Evolutionary conservation across 371 early-diverging fungal species (phyloP), one percentile per base, ranked within the genome.

Genomic region (Entomophthora muscae): DNA sequence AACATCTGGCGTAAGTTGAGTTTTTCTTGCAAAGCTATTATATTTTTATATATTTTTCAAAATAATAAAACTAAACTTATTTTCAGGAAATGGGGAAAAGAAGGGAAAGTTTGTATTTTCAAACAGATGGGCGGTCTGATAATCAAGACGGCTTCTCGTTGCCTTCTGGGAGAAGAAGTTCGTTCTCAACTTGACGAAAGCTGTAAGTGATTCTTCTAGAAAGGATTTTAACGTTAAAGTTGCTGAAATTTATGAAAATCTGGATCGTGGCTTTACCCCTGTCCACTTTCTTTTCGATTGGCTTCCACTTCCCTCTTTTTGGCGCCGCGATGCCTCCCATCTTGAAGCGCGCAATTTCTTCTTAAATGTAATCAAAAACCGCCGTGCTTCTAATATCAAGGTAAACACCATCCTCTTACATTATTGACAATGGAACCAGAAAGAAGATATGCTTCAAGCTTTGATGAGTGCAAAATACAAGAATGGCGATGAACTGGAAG

Each of bases 191-290:
- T 96, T 66, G 85, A 92, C 68, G 85, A 79, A 69, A 72, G 76
- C 66, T 69, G 75, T 74, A 74, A 53, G 70, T 27, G 22, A 26
- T 61, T 32, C 58, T 3, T 54, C 24, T 62, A 32, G 55, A 63
- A 24, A 33, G 53, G 26, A 42, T 30, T 56, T 30, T 52, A 12
- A 27, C 33, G 24, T 57, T 29, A 57, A 61, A 79, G 83, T 91
- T 56, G 91, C 95, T 42, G 77, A 89, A 60, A 77, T 94, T 27
- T 97, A 92, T 81, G 89, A 91, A 74, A 92, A 94, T 70, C 81
- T 97, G 51, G 98, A 97, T 75, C 80, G 83, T 64, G 95, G 95
- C 56, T 90, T 97, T 76, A 82, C 86, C 59, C 98, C 98, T 51
- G 79, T 97, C 75, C 94, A 97, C 78, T 91, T 95, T 68, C 78